These are phyloP conservation scores for Fonsecaea monophora DNA, from an alignment of 2,329 filamentous ascomycete species.

Conservation along the genomic window DNA sequence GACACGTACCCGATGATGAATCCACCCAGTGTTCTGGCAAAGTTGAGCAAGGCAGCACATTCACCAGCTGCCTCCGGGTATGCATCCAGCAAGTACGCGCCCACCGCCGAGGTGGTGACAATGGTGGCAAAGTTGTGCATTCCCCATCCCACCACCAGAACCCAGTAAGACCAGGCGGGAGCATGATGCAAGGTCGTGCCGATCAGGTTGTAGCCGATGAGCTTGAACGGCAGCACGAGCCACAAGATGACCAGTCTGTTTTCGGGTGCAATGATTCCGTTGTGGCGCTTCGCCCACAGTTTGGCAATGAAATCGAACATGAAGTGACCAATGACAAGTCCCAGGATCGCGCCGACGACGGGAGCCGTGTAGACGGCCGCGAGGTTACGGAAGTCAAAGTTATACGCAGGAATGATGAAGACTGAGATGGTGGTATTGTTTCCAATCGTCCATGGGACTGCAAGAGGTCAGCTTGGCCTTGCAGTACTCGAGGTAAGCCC, in stretches of 20 bases:
- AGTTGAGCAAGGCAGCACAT: slow-evolving; percentile 60
- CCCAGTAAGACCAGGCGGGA: slow-evolving; percentile 52
- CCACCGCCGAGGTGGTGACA: slow-evolving; percentile 59
- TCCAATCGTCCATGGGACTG: slow-evolving; percentile 58
- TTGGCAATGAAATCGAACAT: slow-evolving; percentile 59
- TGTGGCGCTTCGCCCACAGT: slow-evolving; percentile 55
- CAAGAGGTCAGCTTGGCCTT: slow-evolving; percentile 50
- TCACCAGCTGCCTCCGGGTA: slow-evolving; percentile 62
- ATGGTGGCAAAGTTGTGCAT: slow-evolving; percentile 63
- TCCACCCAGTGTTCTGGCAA: slow-evolving; percentile 53
- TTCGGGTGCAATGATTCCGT: slow-evolving; percentile 62
- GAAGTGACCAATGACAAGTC: slow-evolving; percentile 60
- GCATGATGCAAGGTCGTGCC: slow-evolving; percentile 36
- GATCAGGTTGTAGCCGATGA: slow-evolving; percentile 48
- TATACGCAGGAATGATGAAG: slow-evolving; percentile 57
- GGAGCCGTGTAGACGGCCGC: slow-evolving; percentile 64
- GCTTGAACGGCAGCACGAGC: slow-evolving; percentile 55
- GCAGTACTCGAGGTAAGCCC: slow-evolving; percentile 43
- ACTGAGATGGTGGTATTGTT: slow-evolving; percentile 63
- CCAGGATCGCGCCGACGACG: slow-evolving; percentile 59
- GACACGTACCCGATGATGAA: slow-evolving; percentile 50
- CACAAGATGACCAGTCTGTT: slow-evolving; percentile 59
- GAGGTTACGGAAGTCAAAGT: slow-evolving; percentile 56
- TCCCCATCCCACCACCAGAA: slow-evolving; percentile 56
- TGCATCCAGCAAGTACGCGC: slow-evolving; percentile 59